Evolutionary conservation across 148 eudicot species (phyloP).

Genomic region (Polygonum aviculare): DNA sequence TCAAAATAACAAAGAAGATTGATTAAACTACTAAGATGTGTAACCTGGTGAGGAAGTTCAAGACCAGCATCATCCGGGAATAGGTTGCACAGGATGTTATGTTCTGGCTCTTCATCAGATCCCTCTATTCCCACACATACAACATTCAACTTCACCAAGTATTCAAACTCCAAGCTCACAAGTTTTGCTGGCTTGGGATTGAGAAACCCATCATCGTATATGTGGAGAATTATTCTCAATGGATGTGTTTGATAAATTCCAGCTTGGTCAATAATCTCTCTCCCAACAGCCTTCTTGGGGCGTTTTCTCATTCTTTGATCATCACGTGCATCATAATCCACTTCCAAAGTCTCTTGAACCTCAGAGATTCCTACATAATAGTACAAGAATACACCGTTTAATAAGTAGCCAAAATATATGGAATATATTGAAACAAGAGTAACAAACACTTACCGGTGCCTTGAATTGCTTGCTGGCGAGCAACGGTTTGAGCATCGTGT

Average conservation of each 20-base stretch:
- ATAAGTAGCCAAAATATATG: neutral
- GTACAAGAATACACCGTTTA: neutral
- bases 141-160: constrained; percentile 65
- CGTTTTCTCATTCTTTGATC: constrained; percentile 90
- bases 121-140: constrained; percentile 91
- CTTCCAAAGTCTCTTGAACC: constrained; percentile 43
- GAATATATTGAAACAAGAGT: neutral
- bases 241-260: constrained; percentile 77
- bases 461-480: constrained; percentile 65
- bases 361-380: constrained; percentile 36
- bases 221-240: constrained; percentile 55
- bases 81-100: constrained; percentile 70
- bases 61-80: constrained; percentile 85
- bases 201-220: constrained; percentile 39
- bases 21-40: neutral
- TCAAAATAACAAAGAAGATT: neutral
- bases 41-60: constrained; percentile 90
- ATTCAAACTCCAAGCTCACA: constrained; percentile 73
- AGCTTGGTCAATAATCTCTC: constrained; percentile 54
- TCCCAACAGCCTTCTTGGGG: constrained; percentile 57
- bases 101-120: constrained; percentile 50
- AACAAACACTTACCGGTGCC: constrained; percentile 45
- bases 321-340: constrained; percentile 71
- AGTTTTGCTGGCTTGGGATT: constrained; percentile 42
- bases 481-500: constrained; percentile 83